These are phyloP conservation scores for Aspergillus viridinutans DNA, from an alignment of 2,329 filamentous ascomycete genomes.

Conservation along the genomic window DNA sequence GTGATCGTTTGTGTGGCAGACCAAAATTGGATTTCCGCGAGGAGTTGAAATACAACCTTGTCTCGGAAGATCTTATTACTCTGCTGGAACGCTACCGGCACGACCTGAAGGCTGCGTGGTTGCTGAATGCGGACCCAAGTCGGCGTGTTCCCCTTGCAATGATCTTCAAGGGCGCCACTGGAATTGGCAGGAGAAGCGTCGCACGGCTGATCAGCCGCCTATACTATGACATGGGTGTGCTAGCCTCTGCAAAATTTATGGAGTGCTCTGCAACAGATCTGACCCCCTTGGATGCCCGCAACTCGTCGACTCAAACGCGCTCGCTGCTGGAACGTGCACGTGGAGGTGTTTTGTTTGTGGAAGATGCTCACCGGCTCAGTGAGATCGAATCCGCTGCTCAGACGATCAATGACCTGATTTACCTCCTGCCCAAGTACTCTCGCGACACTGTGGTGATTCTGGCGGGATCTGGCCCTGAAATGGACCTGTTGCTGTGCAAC, in stretches of 20 bases:
- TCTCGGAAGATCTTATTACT: slow-evolving; percentile 16
- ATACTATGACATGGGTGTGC: slow-evolving; percentile 19
- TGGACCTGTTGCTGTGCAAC: slow-evolving; percentile 16
- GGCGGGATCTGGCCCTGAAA: slow-evolving; percentile 12
- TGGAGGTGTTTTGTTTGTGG: slow-evolving; percentile 15
- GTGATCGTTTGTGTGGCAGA: slow-evolving; percentile 5
- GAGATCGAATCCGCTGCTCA: slow-evolving; percentile 10
- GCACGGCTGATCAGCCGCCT: slow-evolving; percentile 14
- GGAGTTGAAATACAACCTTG: slow-evolving; percentile 13
- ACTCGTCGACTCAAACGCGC: slow-evolving; percentile 7
- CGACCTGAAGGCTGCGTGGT: slow-evolving; percentile 17
- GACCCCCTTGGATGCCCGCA: slow-evolving; percentile 1
- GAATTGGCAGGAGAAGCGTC: slow-evolving; percentile 14
- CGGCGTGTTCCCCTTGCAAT: slow-evolving; percentile 11
- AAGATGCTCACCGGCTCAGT: slow-evolving; percentile 15
- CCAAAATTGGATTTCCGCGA: slow-evolving; percentile 11
- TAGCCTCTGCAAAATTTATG: slow-evolving; percentile 10
- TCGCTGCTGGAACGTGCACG: slow-evolving; percentile 10
- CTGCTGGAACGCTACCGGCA: slow-evolving; percentile 16
- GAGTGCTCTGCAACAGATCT: slow-evolving; percentile 16
- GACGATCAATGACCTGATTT: slow-evolving; percentile 14
- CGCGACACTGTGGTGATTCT: slow-evolving; percentile 15
- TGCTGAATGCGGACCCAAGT: slow-evolving; percentile 12
- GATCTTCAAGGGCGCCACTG: slow-evolving; percentile 19
- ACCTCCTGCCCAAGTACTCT: slow-evolving; percentile 12